Base-by-base conservation (phyloP, 768 basidiomycete species). In the Boletus vinaceobasis region DNA sequence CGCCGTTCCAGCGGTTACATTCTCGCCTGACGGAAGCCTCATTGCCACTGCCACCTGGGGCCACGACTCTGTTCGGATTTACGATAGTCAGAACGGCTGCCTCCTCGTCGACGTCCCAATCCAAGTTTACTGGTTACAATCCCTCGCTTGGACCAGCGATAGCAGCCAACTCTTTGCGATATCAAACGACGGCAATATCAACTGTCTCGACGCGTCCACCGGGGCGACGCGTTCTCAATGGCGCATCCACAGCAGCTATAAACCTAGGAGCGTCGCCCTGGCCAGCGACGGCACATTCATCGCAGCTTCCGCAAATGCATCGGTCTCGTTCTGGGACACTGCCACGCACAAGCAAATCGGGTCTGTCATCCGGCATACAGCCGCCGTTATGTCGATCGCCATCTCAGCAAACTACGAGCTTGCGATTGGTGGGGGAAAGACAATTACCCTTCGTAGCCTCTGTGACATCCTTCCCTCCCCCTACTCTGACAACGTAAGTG, bases 241-340 rank as follows among this genome's bases (percentile, higher is more conserved):
- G 35, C 35, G 13, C 14, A 36, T 15, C 6, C 15, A 17, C 15
- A 17, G 36, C 17, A 17, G 8, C 15, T 5, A 8, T 17, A 10
- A 14, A 14, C 37, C 36, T 17, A 36, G 35, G 4, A 14, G 14
- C 13, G 4, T 36, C 15, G 35, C 35, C 35, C 3, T 36, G 14
- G 14, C 35, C 5, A 2, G 9, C 32, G 13, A 33, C 13, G 10
- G 32, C 32, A 33, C 9, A 10, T 33, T 33, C 32, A 33, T 33
- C 13, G 32, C 32, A 33, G 32, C 13, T 33, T 33, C 35, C 7
- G 5, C 15, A 15, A 15, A 36, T 14, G 14, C 35, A 15, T 15
- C 14, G 3, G 43, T 44, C 15, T 44, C 43, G 11, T 31, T 44
- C 4, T 44, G 43, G 43, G 43, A 44, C 43, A 44, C n/a, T 44